Evolutionary conservation across 768 basidiomycete species (phyloP), one percentile per base, ranked within the genome.

Genomic region (Lentinula boryana): DNA sequence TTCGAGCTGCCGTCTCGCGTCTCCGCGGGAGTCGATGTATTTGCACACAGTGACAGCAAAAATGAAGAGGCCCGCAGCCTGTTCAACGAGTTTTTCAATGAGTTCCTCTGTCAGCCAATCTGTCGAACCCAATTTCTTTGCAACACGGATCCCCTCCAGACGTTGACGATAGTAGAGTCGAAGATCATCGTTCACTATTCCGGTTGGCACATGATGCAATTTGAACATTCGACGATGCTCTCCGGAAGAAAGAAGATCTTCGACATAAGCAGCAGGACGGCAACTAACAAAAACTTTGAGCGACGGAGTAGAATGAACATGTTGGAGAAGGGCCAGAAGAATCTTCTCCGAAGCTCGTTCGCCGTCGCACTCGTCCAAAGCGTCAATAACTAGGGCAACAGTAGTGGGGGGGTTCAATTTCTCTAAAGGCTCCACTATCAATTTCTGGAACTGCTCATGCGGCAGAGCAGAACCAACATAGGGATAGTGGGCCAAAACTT

Each of bases 211-310:
- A 9, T 56, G 40, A 44, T 56, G 55, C 21, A 56, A 18, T 41
- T 56, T 56, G 27, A 56, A 32, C 55, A 56, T 56, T 6, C 55
- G 41, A 41, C 55, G 55, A n/a, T 43, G 55, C 13, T 23, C 55
- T 23, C 55, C 55, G 18, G 38, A 40, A 15, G 23, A 56, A 18
- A 56, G 38, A 44, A 56, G 40, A 10, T 38, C 23, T 41, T 56
- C 55, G 16, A 56, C 55, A 27, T 56, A 56, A 13, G 55, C 55
- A 16, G 55, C 40, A 40, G 55, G 55, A 15, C 55, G 55, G 38
- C 40, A 56, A 36, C 55, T 56, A 31, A 56, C 55, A 15, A 40
- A 43, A 5, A 56, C 36, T 40, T 55, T 55, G 12, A 55, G 23
- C 12, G 54, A 55, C 7, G 54, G 38, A 55, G 21, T 27, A 38